Conservation (phyloP, 2,329 filamentous ascomycete species). For the Stachybotrys chartarum region DNA sequence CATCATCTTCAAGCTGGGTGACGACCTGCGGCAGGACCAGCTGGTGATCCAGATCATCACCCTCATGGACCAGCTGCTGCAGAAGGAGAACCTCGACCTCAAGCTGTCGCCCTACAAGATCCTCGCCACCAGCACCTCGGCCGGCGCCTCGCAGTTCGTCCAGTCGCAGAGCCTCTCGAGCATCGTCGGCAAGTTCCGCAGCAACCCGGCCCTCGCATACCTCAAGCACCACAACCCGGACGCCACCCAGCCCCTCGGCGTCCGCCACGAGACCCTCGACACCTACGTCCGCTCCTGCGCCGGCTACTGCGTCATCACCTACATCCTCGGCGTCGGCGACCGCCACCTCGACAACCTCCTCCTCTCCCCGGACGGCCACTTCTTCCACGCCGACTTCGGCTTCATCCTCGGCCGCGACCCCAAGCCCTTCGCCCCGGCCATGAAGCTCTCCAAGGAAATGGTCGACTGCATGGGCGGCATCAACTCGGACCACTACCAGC, state of each 20-base stretch:
- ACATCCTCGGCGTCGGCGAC: constrained; percentile 92
- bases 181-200: constrained; percentile 76
- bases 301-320: constrained; percentile 97
- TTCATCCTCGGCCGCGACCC: constrained; percentile 96
- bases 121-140: constrained; percentile 81
- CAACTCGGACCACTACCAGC: constrained; percentile 70
- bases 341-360: constrained; percentile 93
- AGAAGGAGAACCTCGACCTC: constrained; percentile 92
- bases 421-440: constrained; percentile 92
- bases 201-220: constrained; percentile 69
- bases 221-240: constrained; percentile 87
- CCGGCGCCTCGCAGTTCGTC: constrained; percentile 90
- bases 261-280: constrained; percentile 88
- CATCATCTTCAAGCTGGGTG: constrained; percentile 94
- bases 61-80: constrained; percentile 90
- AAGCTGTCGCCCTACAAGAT: constrained; percentile 96
- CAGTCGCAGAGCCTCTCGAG: constrained; percentile 77
- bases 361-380: constrained; percentile 81
- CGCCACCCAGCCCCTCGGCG: constrained; percentile 68
- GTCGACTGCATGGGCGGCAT: constrained; percentile 95
- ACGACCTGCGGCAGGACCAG: constrained; percentile 94
- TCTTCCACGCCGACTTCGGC: constrained; percentile 98
- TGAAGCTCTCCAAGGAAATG: constrained; percentile 98
- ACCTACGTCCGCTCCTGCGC: constrained; percentile 94
- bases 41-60: constrained; percentile 96